These are phyloP conservation scores for Colletotrichum limetticola DNA, from an alignment of 2,329 filamentous ascomycete species.

Conservation along the genomic window DNA sequence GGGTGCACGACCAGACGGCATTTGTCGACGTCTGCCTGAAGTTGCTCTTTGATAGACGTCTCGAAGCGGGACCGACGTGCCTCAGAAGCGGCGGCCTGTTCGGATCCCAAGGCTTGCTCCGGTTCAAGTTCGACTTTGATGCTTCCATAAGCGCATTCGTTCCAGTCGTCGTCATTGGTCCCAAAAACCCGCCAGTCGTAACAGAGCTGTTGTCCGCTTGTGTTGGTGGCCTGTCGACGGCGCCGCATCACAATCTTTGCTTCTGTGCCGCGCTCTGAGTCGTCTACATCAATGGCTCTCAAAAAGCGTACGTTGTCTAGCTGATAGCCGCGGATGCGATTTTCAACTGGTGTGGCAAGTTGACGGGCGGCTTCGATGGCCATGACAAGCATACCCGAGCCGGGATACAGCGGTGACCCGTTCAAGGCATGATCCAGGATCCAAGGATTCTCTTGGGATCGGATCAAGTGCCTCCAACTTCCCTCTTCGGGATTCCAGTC, in stretches of 20 bases:
- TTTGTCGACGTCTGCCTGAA: background rate
- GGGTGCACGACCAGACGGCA: background rate
- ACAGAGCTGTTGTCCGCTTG: slow-evolving; percentile 5
- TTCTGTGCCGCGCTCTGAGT: slow-evolving; percentile 13
- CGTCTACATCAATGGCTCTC: background rate
- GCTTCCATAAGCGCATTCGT: slow-evolving; percentile 12
- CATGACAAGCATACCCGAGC: slow-evolving; percentile 61
- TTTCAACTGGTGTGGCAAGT: slow-evolving; percentile 23
- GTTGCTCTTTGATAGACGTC: background rate
- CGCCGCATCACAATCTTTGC: slow-evolving; percentile 28
- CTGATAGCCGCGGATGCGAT: background rate
- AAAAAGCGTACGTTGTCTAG: slow-evolving; percentile 12
- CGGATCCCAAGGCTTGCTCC: background rate
- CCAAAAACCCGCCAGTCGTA: slow-evolving; percentile 17
- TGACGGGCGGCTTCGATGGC: slow-evolving; percentile 58
- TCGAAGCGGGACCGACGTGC: background rate
- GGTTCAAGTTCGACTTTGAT: slow-evolving; percentile 17
- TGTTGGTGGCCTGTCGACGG: slow-evolving; percentile 15
- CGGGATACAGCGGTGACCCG: slow-evolving; percentile 60
- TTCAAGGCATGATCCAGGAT: slow-evolving; percentile 59
- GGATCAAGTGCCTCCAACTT: slow-evolving; percentile 60
- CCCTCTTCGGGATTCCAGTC: slow-evolving; percentile 57
- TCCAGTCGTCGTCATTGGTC: slow-evolving; percentile 13
- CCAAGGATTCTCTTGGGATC: slow-evolving; percentile 61
- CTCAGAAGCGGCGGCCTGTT: background rate